Conservation (phyloP, 108 stramenopile genomes). For the Nannochloropsis gaditana region DNA sequence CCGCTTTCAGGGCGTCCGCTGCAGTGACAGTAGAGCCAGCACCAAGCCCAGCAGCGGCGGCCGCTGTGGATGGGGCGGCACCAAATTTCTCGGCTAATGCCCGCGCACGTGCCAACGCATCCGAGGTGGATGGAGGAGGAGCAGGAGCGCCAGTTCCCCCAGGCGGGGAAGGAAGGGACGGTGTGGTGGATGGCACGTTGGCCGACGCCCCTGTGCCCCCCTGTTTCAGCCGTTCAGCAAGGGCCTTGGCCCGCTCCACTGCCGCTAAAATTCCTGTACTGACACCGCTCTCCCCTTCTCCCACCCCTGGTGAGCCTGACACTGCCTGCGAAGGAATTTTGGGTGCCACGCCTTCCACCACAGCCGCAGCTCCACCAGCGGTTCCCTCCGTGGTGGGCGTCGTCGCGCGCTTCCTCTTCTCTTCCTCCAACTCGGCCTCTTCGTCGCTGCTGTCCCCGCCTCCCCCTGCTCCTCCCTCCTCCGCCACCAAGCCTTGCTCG, state of each 20-base stretch:
- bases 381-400: slow-evolving; percentile 31
- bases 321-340: neutral
- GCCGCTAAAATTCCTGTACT: neutral
- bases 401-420: slow-evolving; percentile 20
- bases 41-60: neutral
- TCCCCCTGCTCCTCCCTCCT: slow-evolving; percentile 39
- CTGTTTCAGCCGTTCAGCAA: neutral
- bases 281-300: neutral
- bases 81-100: neutral
- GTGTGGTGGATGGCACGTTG: neutral
- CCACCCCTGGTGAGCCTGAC: slow-evolving; percentile 5
- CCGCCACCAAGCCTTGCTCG: slow-evolving; percentile 69
- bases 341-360: slow-evolving; percentile 38
- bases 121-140: neutral
- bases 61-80: neutral
- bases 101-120: slow-evolving; percentile 21
- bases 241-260: neutral
- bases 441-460: slow-evolving; percentile 36
- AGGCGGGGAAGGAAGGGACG: neutral
- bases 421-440: slow-evolving; percentile 29
- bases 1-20: neutral
- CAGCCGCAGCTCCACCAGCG: slow-evolving; percentile 42
- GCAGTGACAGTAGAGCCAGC: neutral
- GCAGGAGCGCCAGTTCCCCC: neutral
- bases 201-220: neutral